phyloP scores from a whole-genome alignment of 2,329 filamentous ascomycete species.

The Onygena corvina region DNA sequence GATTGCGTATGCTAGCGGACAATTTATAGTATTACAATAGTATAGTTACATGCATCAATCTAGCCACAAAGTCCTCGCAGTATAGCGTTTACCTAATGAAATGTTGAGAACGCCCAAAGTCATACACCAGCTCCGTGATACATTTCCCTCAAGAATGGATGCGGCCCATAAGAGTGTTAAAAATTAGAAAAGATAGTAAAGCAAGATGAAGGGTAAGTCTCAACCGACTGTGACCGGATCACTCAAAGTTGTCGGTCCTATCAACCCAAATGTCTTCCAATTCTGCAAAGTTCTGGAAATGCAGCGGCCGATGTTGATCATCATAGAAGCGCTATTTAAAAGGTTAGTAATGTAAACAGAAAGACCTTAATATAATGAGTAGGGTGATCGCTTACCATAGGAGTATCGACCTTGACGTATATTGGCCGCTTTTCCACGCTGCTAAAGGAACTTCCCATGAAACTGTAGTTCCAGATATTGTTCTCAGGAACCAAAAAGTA shows the following conservation, averaged over 20 bases:
- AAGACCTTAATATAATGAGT: conserved; percentile 1
- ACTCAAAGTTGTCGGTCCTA: conserved; percentile 84
- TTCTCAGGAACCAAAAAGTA: conserved; percentile 93
- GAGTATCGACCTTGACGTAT: conserved; percentile 88
- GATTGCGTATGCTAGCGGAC: neutral
- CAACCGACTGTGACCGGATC: conserved; percentile 22
- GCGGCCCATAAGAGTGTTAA: conserved; percentile 12
- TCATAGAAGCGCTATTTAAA: conserved; percentile 61
- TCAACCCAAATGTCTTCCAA: conserved; percentile 96
- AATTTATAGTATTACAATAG: neutral
- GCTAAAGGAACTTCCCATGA: conserved; percentile 84
- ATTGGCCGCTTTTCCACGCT: conserved; percentile 82
- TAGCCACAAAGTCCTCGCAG: neutral
- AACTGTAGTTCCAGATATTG: conserved; percentile 92
- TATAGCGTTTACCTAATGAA: neutral
- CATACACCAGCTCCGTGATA: conserved; percentile 4
- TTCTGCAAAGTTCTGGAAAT: conserved; percentile 96
- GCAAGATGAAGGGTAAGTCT: conserved; percentile 9
- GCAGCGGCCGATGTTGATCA: conserved; percentile 78
- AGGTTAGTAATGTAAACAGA: conserved; percentile 13
- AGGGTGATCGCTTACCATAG: conserved; percentile 34
- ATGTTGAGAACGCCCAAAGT: neutral
- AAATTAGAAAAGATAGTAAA: conserved; percentile 13
- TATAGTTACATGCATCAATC: neutral
- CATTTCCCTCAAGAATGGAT: neutral